Conservation (phyloP, 352 stramenopile genomes). For the Globisporangium alternatum region DNA sequence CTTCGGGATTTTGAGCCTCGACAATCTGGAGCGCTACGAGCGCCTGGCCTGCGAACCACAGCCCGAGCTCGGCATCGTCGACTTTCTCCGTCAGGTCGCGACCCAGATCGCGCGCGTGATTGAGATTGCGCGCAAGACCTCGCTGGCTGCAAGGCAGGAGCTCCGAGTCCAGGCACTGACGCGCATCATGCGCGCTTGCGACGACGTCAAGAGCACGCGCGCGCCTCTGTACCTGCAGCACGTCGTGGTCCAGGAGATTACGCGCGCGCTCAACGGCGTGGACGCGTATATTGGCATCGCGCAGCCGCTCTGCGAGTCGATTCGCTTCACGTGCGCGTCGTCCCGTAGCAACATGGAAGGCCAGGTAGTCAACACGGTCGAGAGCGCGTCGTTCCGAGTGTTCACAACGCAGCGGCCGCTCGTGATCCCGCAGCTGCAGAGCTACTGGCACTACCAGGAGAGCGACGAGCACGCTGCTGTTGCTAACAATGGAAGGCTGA, state of each 20-base stretch:
- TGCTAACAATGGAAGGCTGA: slow-evolving; percentile 18
- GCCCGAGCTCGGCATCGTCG: slow-evolving; percentile 72
- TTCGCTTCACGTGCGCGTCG: slow-evolving; percentile 54
- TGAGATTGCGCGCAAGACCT: neutral
- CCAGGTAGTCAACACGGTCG: slow-evolving; percentile 30
- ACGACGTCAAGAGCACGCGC: slow-evolving; percentile 26
- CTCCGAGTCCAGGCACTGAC: slow-evolving; percentile 40
- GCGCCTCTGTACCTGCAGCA: slow-evolving; percentile 38
- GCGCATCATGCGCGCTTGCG: slow-evolving; percentile 46
- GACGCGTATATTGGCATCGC: slow-evolving; percentile 65
- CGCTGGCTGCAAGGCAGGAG: slow-evolving; percentile 6
- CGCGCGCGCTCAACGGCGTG: slow-evolving; percentile 51
- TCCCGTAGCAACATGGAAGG: slow-evolving; percentile 47
- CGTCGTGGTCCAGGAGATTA: slow-evolving; percentile 49
- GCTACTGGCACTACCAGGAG: slow-evolving; percentile 27
- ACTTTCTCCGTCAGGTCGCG: slow-evolving; percentile 57
- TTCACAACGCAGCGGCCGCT: slow-evolving; percentile 48
- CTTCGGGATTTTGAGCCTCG: slow-evolving; percentile 51
- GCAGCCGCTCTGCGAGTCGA: slow-evolving; percentile 41
- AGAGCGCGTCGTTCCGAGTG: slow-evolving; percentile 48
- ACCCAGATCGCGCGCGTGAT: slow-evolving; percentile 21
- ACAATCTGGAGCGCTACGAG: slow-evolving; percentile 60
- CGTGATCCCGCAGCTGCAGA: slow-evolving; percentile 48
- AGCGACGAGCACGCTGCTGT: slow-evolving; percentile 13
- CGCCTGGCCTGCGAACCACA: slow-evolving; percentile 34